Evolutionary conservation across 148 eudicot species (phyloP).

Genomic region (Pharnaceum exiguum): DNA sequence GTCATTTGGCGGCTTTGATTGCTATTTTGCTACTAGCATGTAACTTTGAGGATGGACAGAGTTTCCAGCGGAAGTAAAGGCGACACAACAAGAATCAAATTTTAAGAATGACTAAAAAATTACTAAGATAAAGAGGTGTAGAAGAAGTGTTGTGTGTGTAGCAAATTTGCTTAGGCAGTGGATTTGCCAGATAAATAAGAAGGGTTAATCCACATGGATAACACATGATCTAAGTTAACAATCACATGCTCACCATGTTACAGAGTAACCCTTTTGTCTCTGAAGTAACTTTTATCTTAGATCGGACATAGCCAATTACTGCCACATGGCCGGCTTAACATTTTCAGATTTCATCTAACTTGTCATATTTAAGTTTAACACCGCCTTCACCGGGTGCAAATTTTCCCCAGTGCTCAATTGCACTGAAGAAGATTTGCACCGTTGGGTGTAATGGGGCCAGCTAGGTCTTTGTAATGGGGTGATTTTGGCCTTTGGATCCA

Average conservation of each 20-base stretch:
- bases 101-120: not conserved
- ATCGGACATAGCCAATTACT: slow-evolving; percentile 2
- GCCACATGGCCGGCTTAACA: slow-evolving; percentile 12
- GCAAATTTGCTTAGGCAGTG: slow-evolving; percentile 14
- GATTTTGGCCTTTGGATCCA: no score
- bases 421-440: no score
- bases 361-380: no score
- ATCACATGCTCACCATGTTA: slow-evolving; percentile 67
- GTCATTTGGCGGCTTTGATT: slow-evolving; percentile 4
- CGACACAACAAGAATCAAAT: not conserved
- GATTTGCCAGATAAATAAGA: slow-evolving; percentile 27
- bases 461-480: no score
- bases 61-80: slow-evolving; percentile 25
- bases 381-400: no score
- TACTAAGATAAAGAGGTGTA: not conserved
- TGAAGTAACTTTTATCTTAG: slow-evolving; percentile 20
- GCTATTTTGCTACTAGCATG: not conserved
- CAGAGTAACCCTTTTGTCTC: slow-evolving; percentile 32
- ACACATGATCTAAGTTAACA: slow-evolving; percentile 46
- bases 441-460: no score
- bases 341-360: no score
- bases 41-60: slow-evolving; percentile 1
- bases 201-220: slow-evolving; percentile 48
- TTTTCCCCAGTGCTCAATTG: no score
- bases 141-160: not conserved